Percentiles rank a stretch among this genome's conserved stretches.
Evolutionary conservation across 495 filamentous ascomycete genomes (phyloP).

Genomic region (Podospora australis): DNA sequence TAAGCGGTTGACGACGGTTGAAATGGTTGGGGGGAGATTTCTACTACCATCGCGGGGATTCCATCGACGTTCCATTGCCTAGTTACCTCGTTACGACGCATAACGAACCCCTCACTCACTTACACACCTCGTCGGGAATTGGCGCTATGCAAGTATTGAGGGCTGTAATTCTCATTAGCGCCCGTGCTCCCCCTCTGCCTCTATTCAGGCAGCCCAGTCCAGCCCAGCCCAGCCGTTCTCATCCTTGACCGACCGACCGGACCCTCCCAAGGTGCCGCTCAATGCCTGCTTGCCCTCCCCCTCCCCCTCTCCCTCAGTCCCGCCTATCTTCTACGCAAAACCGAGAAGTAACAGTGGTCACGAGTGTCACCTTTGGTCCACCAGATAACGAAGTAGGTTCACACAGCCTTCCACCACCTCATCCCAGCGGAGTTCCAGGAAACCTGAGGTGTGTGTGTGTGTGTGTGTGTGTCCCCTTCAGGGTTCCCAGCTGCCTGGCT

Average conservation of each 20-base stretch:
- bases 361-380: slow-evolving; percentile 18
- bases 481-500: too few species aligned
- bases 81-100: background rate
- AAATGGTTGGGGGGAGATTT: background rate
- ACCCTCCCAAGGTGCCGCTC: slow-evolving; percentile 6
- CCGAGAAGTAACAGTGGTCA: too few species aligned
- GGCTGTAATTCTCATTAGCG: slow-evolving; percentile 9
- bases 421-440: too few species aligned
- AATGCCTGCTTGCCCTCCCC: too few species aligned
- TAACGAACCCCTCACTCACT: slow-evolving; percentile 18
- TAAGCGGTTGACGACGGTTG: background rate
- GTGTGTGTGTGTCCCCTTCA: too few species aligned
- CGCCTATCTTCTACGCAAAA: too few species aligned
- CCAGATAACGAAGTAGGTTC: too few species aligned
- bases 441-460: too few species aligned
- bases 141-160: slow-evolving; percentile 20
- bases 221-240: background rate
- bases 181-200: slow-evolving; percentile 8
- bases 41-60: slow-evolving; percentile 13
- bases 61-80: slow-evolving; percentile 7
- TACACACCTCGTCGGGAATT: too few species aligned
- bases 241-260: slow-evolving; percentile 4
- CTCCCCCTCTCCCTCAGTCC: background rate
- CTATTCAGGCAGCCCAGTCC: too few species aligned
- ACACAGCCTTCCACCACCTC: too few species aligned